Percentiles rank a stretch among this genome's conserved stretches.
Conservation (phyloP, 306 rosid genomes). For the Medicago truncatula region MtrunA17r5.0-ANR NC_053043.1:50350001-50350500, state of each 20-base stretch:
- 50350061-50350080: constrained; percentile 39
- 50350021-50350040: constrained; percentile 58
- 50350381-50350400: constrained; percentile 51
- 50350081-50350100: constrained; percentile 57
- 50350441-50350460: constrained; percentile 65
- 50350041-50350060: constrained; percentile 51
- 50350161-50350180: constrained; percentile 63
- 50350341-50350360: constrained; percentile 56
- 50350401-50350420: constrained; percentile 62
- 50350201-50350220: constrained; percentile 62
- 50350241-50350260: constrained; percentile 53
- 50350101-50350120: constrained; percentile 49
- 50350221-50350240: constrained; percentile 55
- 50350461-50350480: constrained; percentile 67
- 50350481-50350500: constrained; percentile 77
- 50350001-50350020: constrained; percentile 50
- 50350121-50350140: constrained; percentile 51
- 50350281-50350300: constrained; percentile 56
- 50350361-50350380: constrained; percentile 55
- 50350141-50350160: constrained; percentile 53
- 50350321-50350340: constrained; percentile 65
- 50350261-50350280: constrained; percentile 62
- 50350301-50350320: constrained; percentile 59
- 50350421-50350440: constrained; percentile 62
- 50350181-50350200: constrained; percentile 68